Conservation (phyloP, 2,329 filamentous ascomycete genomes). For the Nemania sp. region DNA sequence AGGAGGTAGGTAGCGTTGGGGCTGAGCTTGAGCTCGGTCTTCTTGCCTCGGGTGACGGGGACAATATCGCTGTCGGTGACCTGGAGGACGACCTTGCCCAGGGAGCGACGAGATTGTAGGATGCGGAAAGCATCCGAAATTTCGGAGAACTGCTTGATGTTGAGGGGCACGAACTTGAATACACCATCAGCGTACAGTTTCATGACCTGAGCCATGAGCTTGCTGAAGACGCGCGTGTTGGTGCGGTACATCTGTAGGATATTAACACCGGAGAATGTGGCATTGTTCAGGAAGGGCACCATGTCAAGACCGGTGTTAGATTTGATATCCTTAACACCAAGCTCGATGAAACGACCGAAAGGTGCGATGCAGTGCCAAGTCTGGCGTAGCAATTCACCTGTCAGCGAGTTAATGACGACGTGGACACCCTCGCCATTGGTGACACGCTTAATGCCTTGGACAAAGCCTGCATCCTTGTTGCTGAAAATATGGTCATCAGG, state of each 20-base stretch:
- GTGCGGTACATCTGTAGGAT: conserved; percentile 37
- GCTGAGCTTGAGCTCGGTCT: conserved; percentile 31
- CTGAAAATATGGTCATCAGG: conserved; percentile 36
- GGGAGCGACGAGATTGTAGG: conserved; percentile 32
- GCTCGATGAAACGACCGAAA: conserved; percentile 36
- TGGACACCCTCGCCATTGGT: conserved; percentile 34
- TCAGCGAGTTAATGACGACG: conserved; percentile 34
- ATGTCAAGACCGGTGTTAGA: conserved; percentile 37
- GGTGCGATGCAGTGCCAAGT: conserved; percentile 38
- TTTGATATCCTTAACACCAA: conserved; percentile 36
- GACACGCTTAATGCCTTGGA: conserved; percentile 36
- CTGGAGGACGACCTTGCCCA: conserved; percentile 34
- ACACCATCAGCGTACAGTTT: conserved; percentile 31
- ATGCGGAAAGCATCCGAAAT: conserved; percentile 36
- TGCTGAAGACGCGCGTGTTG: conserved; percentile 32
- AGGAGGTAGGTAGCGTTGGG: conserved; percentile 40
- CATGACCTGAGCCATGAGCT: conserved; percentile 33
- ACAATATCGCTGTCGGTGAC: conserved; percentile 33
- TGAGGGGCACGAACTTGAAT: conserved; percentile 34
- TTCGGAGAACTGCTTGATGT: conserved; percentile 36
- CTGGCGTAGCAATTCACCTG: conserved; percentile 33
- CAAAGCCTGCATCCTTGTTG: conserved; percentile 35
- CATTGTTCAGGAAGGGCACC: conserved; percentile 37
- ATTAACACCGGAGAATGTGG: conserved; percentile 35
- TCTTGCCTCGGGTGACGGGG: conserved; percentile 32